Evolutionary conservation across 148 eudicot species (phyloP).

Genomic region (Fagopyrum homotropicum): DNA sequence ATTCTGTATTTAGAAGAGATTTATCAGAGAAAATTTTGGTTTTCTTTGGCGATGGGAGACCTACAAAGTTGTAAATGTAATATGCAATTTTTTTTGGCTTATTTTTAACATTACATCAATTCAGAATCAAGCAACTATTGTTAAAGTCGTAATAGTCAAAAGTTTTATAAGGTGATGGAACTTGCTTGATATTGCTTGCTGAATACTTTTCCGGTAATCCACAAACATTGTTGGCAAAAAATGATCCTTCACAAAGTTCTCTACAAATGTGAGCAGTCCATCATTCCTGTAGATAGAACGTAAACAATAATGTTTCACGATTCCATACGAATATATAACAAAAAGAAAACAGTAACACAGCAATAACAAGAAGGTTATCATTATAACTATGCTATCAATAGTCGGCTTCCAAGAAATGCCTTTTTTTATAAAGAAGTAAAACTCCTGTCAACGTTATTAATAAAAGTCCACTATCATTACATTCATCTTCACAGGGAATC

Average conservation of each 20-base stretch:
- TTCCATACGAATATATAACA: not conserved
- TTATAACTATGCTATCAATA: not conserved
- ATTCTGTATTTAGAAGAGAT: not conserved
- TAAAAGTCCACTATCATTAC: not conserved
- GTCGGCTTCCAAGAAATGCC: not conserved
- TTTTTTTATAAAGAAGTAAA: not conserved
- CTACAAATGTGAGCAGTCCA: conserved; percentile 78
- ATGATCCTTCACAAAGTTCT: conserved; percentile 96
- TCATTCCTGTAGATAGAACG: conserved; percentile 58
- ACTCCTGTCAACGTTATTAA: not conserved
- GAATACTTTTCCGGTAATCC: conserved; percentile 96
- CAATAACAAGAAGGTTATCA: not conserved
- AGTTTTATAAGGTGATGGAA: conserved; percentile 15
- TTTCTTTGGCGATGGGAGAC: not conserved
- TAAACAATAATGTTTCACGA: not conserved
- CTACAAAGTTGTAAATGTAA: not conserved
- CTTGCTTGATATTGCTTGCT: conserved; percentile 98
- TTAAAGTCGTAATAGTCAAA: not conserved
- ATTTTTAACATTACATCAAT: not conserved
- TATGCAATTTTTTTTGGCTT: not conserved
- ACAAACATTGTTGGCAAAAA: conserved; percentile 96
- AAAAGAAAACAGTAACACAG: not conserved
- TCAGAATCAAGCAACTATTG: not conserved
- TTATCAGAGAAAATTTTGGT: not conserved
- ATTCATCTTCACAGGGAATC: not conserved